Base-by-base conservation (phyloP, 306 rosid genomes). In the Pyrus pyrifolia region DNA sequence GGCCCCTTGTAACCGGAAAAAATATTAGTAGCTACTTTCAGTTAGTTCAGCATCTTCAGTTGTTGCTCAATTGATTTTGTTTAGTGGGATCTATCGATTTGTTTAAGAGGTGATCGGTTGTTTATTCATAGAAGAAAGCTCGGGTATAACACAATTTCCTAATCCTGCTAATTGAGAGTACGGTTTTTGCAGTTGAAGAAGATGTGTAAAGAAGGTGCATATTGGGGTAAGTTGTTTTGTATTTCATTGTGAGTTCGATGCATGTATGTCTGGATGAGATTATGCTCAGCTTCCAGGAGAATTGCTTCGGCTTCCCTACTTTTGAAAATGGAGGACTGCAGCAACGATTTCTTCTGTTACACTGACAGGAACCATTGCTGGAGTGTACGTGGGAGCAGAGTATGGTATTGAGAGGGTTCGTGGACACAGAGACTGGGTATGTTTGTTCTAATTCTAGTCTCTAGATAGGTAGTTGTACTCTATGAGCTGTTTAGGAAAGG, bases 121-220 rank as follows among this genome's bases (percentile, higher is more conserved):
- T 40, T 1, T 40, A 15, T 64, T 21, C 19, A 7, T 64, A 11
- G 8, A 66, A n/a, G 70, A 31, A 45, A 8, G 63, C 22, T 40
- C n/a, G 33, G 9, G 11, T 73, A 53, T n/a, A 21, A 44, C 38
- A 76, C 55, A 63, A 30, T 53, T 71, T 77, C 45, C 44, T 78
- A 22, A 45, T 53, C 35, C 72, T 81, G 51, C 78, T 90, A 55
- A 90, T 76, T 63, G 68, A 65, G 15, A 29, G 10, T 70, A 2
- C 52, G 78, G 15, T 73, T 83, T 31, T 84, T 88, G 90, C 96
- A 94, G 98, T 79, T 94, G 90, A 94, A 94, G 89, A 94, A 91
- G 85, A 91, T 94, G 96, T 91, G 97, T 81, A 91, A 87, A 72
- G 98, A 94, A 87, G 98, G 97, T 12, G 97, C 93, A 81, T 94